Evolutionary conservation across 2,329 filamentous ascomycete species (phyloP), one percentile per base, ranked within the genome.

Genomic region (Fusarium devonianum): DNA sequence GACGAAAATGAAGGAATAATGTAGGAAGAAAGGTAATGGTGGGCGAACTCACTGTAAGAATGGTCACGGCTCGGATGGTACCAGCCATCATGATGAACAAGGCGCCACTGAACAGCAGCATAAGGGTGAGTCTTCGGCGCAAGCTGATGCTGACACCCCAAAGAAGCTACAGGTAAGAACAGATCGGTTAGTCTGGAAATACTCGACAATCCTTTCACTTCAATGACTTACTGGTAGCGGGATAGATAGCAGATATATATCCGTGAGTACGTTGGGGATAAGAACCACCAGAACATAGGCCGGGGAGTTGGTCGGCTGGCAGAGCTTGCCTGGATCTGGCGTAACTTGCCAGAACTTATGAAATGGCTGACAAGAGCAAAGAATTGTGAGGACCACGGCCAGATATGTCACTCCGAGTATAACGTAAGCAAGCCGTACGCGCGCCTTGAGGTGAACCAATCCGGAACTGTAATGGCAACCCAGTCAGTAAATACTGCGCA

Each of bases 281-380:
- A 62, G 51, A 13, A 62, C 59, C 0, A 57, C 53, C 28, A 62
- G 19, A 1, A 62, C 58, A 21, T 62, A 60, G 0, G 48, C 59
- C 1, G 59, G 59, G 8, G 59, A 62, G 17, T 62, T 62, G 8
- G 58, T 62, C 7, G 58, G 58, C 4, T 47, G 35, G 21, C 59
- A 62, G 3, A 62, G 23, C 1, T 34, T 9, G 4, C 59, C 59
- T 1, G 59, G 59, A 76, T 58, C 4, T 75, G 78, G 49, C 70
- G 64, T 28, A 73, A 62, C 78, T 62, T 81, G 78, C 78, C 78
- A 81, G 49, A 78, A 78, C 40, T 74, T 73, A 14, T 69, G 58
- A 26, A 80, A 70, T 0, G 78, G 77, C 10, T 60, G 56, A 10
- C 59, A 62, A 4, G 41, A 53, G 3, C 52, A 7, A 4, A 60